These are phyloP conservation scores for Fistulifera solaris DNA, from an alignment of 108 stramenopile genomes.

Conservation along the genomic window DNA sequence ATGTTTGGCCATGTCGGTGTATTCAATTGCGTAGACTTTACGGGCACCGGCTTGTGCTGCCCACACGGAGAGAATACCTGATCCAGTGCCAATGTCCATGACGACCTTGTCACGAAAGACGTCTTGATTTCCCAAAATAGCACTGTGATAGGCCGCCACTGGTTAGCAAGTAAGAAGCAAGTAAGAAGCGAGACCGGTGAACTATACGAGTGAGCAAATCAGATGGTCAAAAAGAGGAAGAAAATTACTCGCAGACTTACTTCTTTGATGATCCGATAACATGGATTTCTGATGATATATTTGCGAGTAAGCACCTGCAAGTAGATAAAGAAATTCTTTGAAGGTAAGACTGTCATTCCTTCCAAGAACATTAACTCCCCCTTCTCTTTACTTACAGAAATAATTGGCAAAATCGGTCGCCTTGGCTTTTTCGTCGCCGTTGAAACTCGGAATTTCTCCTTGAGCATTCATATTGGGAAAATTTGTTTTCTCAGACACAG, in stretches of 20 bases:
- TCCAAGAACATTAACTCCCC: too few species aligned
- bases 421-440: slow-evolving; percentile 72
- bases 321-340: too few species aligned
- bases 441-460: slow-evolving; percentile 74
- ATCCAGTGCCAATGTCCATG: slow-evolving; percentile 97
- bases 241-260: too few species aligned
- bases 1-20: slow-evolving; percentile 96
- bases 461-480: slow-evolving; percentile 56
- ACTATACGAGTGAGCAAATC: too few species aligned
- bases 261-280: slow-evolving; percentile 93
- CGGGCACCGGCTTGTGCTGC: slow-evolving; percentile 94
- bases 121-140: slow-evolving; percentile 88
- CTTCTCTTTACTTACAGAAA: slow-evolving; percentile 57
- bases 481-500: not conserved
- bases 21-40: slow-evolving; percentile 91
- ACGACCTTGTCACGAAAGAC: slow-evolving; percentile 95
- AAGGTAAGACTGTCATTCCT: too few species aligned
- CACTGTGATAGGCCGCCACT: slow-evolving; percentile 94
- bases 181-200: too few species aligned
- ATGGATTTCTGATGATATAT: slow-evolving; percentile 99
- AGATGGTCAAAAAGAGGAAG: too few species aligned
- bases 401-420: slow-evolving; percentile 93
- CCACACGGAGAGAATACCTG: slow-evolving; percentile 96
- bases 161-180: slow-evolving; percentile 15
- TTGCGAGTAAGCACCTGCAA: slow-evolving; percentile 59